phyloP scores from a whole-genome alignment of 192 early-diverging fungal species.

The Thoreauomyces humboldtii region DNA sequence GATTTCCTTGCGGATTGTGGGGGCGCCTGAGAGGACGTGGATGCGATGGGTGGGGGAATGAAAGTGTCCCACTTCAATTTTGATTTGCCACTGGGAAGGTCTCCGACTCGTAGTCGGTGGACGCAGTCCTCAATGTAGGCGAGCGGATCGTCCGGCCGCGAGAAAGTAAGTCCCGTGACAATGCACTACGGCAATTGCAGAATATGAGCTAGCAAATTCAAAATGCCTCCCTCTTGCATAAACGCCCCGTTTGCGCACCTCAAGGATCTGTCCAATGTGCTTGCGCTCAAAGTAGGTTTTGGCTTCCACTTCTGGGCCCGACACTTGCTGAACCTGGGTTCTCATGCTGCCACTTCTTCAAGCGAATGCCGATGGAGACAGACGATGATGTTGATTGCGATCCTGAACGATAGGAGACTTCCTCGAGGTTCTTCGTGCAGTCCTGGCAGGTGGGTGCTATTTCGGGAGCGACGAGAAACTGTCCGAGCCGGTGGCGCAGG shows the following conservation, averaged over 20 bases:
- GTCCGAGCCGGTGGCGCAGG: too few relatives aligned
- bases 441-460: too few relatives aligned
- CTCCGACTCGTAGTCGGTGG: constrained; percentile 29
- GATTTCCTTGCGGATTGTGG: neutral
- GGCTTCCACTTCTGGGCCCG: constrained; percentile 18
- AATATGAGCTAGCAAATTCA: too few relatives aligned
- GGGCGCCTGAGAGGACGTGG: neutral
- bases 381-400: too few relatives aligned
- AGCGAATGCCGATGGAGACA: too few relatives aligned
- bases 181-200: constrained; percentile 34
- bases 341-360: too few relatives aligned
- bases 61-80: constrained; percentile 46
- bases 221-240: neutral
- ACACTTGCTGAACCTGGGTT: neutral
- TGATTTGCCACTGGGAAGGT: constrained; percentile 26
- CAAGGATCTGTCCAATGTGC: constrained; percentile 39
- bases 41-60: constrained; percentile 32
- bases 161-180: constrained; percentile 45
- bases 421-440: too few relatives aligned
- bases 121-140: constrained; percentile 54
- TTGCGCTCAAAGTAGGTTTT: constrained; percentile 43
- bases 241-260: constrained; percentile 20
- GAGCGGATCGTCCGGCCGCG: constrained; percentile 48
- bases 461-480: too few relatives aligned
- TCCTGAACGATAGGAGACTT: too few relatives aligned